Conservation (phyloP, 352 stramenopile species). For the Pythium myriotylum region DNA sequence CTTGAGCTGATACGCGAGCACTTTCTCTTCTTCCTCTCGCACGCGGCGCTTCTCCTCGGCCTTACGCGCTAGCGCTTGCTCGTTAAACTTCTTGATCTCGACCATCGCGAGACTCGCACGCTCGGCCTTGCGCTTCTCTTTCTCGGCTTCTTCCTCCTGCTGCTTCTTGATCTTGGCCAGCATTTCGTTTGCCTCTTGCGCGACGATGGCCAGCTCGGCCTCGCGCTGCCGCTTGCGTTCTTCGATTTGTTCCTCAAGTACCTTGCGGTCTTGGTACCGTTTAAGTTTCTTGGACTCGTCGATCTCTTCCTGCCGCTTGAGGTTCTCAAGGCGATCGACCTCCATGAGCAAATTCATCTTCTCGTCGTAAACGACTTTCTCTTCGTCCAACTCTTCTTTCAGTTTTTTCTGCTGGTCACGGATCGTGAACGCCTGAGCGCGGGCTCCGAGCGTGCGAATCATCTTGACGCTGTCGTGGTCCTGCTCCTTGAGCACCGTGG, state of each 20-base stretch:
- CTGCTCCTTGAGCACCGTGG: conserved; percentile 67
- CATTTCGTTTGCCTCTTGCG: conserved; percentile 90
- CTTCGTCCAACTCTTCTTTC: conserved; percentile 61
- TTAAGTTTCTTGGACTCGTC: conserved; percentile 90
- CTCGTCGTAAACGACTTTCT: conserved; percentile 90
- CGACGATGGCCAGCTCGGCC: conserved; percentile 40
- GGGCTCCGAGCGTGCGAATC: conserved; percentile 90
- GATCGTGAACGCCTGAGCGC: conserved; percentile 94
- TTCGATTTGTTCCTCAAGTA: conserved; percentile 89
- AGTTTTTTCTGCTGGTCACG: conserved; percentile 91
- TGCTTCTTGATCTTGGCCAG: conserved; percentile 81
- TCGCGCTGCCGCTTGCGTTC: conserved; percentile 56
- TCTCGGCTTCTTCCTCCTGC: conserved; percentile 68
- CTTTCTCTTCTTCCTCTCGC: conserved; percentile 74
- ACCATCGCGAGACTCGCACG: conserved; percentile 62
- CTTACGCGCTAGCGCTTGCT: conserved; percentile 47
- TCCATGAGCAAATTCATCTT: conserved; percentile 96
- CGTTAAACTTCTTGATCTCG: conserved; percentile 77
- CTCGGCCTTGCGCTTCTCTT: conserved; percentile 66
- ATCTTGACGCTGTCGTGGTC: conserved; percentile 93
- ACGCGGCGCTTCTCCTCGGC: conserved; percentile 74
- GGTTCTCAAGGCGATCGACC: conserved; percentile 91
- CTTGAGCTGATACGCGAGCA: conserved; percentile 70
- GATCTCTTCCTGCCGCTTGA: conserved; percentile 89
- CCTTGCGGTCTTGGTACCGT: conserved; percentile 75